phyloP scores from a whole-genome alignment of 202 grass and related monocot genomes.

The Dendrocalamus latiflorus region DNA sequence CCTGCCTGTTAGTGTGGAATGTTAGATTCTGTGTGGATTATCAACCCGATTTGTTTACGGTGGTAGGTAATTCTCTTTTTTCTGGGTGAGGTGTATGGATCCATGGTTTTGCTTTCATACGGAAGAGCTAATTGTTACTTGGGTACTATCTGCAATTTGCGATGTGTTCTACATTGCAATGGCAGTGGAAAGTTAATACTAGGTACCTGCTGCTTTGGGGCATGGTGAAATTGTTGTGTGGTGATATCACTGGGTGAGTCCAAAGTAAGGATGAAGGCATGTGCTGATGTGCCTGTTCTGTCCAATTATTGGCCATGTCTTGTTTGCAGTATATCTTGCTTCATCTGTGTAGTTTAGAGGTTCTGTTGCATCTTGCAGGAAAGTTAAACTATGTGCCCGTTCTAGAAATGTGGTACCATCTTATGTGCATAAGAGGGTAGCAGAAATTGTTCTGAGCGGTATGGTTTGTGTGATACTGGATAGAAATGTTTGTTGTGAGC shows the following conservation, averaged over 20 bases:
- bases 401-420: neutral
- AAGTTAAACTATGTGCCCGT: neutral
- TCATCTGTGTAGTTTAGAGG: neutral
- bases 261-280: neutral
- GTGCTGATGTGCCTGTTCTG: neutral
- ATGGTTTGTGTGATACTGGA: neutral
- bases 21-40: neutral
- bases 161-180: neutral
- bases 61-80: too few species aligned
- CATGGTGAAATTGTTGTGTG: neutral
- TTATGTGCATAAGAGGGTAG: neutral
- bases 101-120: neutral
- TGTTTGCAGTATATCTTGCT: neutral
- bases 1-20: neutral
- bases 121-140: neutral
- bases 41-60: too few species aligned
- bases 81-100: too few species aligned
- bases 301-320: neutral
- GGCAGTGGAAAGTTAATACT: neutral
- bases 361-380: neutral
- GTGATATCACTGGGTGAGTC: neutral
- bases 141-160: neutral
- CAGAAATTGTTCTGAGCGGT: neutral
- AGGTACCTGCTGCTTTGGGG: neutral
- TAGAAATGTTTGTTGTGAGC: neutral